Evolutionary conservation across 257 asterid species (phyloP).

Genomic region (Mitragyna speciosa): DNA sequence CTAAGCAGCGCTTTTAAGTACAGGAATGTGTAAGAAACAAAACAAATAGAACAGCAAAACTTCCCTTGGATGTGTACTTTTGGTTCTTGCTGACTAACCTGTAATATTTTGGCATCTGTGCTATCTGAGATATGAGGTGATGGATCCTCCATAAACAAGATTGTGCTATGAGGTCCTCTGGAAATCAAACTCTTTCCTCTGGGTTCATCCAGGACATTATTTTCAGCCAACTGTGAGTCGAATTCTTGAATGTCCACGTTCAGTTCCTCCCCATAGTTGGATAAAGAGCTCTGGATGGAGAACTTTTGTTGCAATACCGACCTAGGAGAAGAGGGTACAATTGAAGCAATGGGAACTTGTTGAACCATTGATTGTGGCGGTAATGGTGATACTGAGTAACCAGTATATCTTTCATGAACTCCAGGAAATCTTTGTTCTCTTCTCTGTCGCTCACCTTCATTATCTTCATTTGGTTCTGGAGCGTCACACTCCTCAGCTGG

Average conservation of each 20-base stretch:
- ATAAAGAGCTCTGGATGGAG: slow-evolving; percentile 33
- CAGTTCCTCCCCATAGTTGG: slow-evolving; percentile 39
- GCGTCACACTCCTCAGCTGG: slow-evolving; percentile 15
- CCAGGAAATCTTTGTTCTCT: slow-evolving; percentile 12
- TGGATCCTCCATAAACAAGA: slow-evolving; percentile 21
- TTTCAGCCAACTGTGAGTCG: slow-evolving; percentile 12
- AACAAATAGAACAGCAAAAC: neutral
- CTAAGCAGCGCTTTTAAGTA: neutral
- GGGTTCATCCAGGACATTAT: slow-evolving; percentile 9
- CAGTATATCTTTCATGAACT: slow-evolving; percentile 12
- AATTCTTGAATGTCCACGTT: slow-evolving; percentile 34
- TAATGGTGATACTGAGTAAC: slow-evolving; percentile 13
- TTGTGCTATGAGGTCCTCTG: slow-evolving; percentile 11
- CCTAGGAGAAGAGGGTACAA: slow-evolving; percentile 44
- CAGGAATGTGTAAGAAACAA: neutral
- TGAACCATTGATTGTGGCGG: slow-evolving; percentile 23
- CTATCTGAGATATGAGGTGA: neutral
- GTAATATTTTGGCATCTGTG: slow-evolving; percentile 18
- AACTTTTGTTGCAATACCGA: slow-evolving; percentile 52
- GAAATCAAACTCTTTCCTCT: slow-evolving; percentile 20
- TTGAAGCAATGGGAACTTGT: slow-evolving; percentile 30
- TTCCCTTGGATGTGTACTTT: neutral
- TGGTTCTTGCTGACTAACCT: slow-evolving; percentile 28
- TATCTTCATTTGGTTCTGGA: slow-evolving; percentile 19
- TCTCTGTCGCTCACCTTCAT: slow-evolving; percentile 17